Base-by-base conservation (phyloP, 495 filamentous ascomycete species). In the Talaromyces liani region DNA sequence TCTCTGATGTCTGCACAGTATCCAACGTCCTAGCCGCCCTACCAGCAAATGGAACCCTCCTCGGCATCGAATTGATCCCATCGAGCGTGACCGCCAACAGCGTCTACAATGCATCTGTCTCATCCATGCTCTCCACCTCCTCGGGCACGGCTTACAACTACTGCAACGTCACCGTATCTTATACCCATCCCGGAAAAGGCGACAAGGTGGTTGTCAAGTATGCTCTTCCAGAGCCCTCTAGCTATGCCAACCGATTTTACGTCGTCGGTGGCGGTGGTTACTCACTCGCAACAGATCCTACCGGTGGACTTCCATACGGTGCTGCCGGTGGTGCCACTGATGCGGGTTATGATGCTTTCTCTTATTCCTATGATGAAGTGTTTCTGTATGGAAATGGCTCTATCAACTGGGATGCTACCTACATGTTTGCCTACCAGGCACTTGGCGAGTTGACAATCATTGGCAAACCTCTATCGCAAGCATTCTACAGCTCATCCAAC, bases 351-450 rank as follows among this genome's bases (percentile, higher is more conserved):
- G 72, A 72, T 57, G 75, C 73, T 6, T 70, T 79, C 61, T 41
- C 68, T 36, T 51, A 67, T 62, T 66, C 58, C 66, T 73, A 73
- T 58, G 77, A 78, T 55, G 71, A 76, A 1, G 76, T 77, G 7
- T 75, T 41, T 41, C 36, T 41, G 12, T 41, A 41, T 41, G 36
- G 72, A 22, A 78, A 79, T 58, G 77, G 77, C 24, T 71, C 73
- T 6, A 72, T 78, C 67, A 79, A 79, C 65, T 78, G 71, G 71
- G 75, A 79, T 55, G 71, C 72, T 7, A 73, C 70, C n/a, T 69
- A 74, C 64, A 78, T 78, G 72, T 77, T 77, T 68, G 64, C 63
- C n/a, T 82, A 80, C 68, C 72, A 80, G 66, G 79, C 73, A 7
- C 66, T 76, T 1, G 72, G 73, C 22, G 75, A 77, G 60, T 72